Conservation (phyloP, 257 asterid genomes). For the Solanum ossicruentum region DNA sequence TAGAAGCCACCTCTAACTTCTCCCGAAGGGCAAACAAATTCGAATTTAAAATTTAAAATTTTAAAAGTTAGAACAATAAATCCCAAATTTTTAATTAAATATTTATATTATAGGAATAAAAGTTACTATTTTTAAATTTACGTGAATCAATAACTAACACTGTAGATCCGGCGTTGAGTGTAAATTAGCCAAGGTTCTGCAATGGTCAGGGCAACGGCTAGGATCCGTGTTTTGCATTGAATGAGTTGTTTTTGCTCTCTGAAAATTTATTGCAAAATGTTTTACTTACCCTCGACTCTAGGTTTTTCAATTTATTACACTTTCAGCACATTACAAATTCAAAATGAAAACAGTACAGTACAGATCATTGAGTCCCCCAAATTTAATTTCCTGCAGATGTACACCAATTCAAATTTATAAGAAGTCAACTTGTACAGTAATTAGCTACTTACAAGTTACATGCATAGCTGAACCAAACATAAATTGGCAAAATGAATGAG, state of each 20-base stretch:
- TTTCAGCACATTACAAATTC: not conserved
- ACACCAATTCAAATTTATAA: not conserved
- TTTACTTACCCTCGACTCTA: not conserved
- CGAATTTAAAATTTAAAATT: no score
- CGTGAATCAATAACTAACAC: not conserved
- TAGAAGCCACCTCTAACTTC: no score
- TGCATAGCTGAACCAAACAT: not conserved
- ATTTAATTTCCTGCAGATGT: not conserved
- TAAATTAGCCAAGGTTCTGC: not conserved
- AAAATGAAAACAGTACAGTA: not conserved
- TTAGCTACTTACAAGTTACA: not conserved
- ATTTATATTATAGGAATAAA: no score
- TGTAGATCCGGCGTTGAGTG: not conserved
- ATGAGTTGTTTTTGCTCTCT: not conserved
- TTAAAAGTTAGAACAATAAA: no score
- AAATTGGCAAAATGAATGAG: not conserved
- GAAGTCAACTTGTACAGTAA: not conserved
- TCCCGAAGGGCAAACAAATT: not conserved
- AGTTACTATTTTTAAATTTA: not conserved
- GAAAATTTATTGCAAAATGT: not conserved
- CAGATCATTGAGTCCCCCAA: not conserved
- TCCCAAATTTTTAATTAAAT: no score
- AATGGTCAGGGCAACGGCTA: not conserved
- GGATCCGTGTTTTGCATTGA: not conserved
- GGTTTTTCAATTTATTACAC: not conserved